phyloP scores from a whole-genome alignment of 345 rosid genomes.

The Gynandropsis gynandra region DNA sequence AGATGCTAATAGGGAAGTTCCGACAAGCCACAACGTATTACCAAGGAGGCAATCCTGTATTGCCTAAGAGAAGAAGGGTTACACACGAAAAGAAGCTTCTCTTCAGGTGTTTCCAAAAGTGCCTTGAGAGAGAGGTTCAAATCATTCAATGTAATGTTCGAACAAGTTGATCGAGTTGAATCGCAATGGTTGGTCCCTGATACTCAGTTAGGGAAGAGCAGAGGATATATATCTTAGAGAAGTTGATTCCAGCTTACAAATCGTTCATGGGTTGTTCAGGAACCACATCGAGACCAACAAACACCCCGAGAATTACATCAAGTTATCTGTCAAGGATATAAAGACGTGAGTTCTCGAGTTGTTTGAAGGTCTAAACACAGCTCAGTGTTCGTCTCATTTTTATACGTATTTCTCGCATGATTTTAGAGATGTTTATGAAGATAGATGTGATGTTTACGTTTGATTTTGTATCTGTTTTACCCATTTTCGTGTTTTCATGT shows the following conservation, averaged over 20 bases:
- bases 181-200: conserved; percentile 80
- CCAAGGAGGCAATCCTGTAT: conserved; percentile 82
- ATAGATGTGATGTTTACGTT: no score
- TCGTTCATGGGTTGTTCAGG: conserved; percentile 88
- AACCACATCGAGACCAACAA: conserved; percentile 83
- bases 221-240: conserved; percentile 76
- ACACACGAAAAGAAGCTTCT: conserved; percentile 71
- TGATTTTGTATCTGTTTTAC: no score
- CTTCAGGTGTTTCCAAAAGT: conserved; percentile 79
- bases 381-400: no score
- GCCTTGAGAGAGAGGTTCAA: conserved; percentile 89
- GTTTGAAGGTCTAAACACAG: conserved; percentile 79
- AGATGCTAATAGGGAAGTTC: conserved; percentile 69
- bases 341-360: conserved; percentile 85
- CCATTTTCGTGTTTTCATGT: no score
- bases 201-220: conserved; percentile 88
- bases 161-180: conserved; percentile 80
- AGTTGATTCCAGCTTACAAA: conserved; percentile 82
- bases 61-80: conserved; percentile 91
- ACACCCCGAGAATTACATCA: conserved; percentile 94
- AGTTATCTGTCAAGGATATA: conserved; percentile 81
- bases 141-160: conserved; percentile 76
- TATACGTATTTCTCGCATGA: no score
- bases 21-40: conserved; percentile 77
- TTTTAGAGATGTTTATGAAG: no score